These are phyloP conservation scores for Podila clonocystis DNA, from an alignment of 192 early-diverging fungal species.

Conservation along the genomic window DNA sequence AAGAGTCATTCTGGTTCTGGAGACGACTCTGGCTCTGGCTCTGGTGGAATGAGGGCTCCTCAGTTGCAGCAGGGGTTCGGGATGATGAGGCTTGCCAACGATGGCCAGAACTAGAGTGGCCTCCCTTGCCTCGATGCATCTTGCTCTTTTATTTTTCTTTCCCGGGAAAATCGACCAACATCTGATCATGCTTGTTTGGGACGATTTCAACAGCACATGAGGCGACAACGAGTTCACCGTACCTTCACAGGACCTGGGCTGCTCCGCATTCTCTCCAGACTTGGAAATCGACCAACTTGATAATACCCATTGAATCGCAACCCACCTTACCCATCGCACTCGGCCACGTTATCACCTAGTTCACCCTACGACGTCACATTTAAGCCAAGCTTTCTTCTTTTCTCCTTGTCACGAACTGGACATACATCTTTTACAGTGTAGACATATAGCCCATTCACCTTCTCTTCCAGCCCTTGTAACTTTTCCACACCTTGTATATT, in stretches of 20 bases:
- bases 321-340: too few relatives aligned
- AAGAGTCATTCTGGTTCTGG: neutral
- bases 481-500: too few relatives aligned
- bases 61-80: conserved; percentile 6
- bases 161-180: neutral
- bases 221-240: neutral
- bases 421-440: too few relatives aligned
- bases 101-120: neutral
- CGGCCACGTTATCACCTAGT: too few relatives aligned
- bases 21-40: neutral
- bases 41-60: neutral
- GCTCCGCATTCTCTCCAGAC: too few relatives aligned
- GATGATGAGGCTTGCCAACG: conserved; percentile 4
- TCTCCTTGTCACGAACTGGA: too few relatives aligned
- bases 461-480: too few relatives aligned
- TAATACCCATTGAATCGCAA: too few relatives aligned
- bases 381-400: too few relatives aligned
- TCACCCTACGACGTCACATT: too few relatives aligned
- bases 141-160: neutral
- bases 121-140: neutral
- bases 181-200: conserved; percentile 1
- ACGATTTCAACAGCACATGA: neutral
- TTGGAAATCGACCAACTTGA: too few relatives aligned
- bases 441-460: too few relatives aligned
- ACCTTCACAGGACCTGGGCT: neutral